Base-by-base conservation (phyloP, 768 basidiomycete species). In the Suillus clintonianus region DNA sequence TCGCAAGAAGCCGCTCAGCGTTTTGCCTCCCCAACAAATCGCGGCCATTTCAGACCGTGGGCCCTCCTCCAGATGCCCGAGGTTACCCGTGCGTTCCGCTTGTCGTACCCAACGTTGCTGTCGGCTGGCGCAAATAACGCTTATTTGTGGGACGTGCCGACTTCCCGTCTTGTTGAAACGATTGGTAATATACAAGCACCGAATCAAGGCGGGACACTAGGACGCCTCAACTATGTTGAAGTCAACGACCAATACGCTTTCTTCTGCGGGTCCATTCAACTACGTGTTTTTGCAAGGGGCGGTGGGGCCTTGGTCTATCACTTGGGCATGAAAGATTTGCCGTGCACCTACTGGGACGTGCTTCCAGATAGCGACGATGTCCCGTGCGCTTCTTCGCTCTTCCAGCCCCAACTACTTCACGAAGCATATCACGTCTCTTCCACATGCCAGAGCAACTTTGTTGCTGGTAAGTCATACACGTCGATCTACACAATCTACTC, bases 91-190 rank as follows among this genome's bases (percentile, higher is more conserved):
- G 90, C 90, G 0, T 92, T 84, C 73, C 84, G 89, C 17, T 85
- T 91, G 63, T 86, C 86, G 9, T 89, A 88, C 70, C 91, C 91
- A 2, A 84, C 81, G 13, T 76, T 94, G 8, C 74, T 90, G 3
- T 83, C 85, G 3, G 82, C 83, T 0, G 78, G 81, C 2, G 34
- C 65, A 17, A 70, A 75, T 19, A 73, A 72, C 41, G 86, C 86
- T 0, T 90, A 82, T 65, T 62, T 92, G 3, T 92, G 85, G 82
- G 85, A 94, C 67, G 77, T 92, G 27, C 80, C 80, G 3, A 81
- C 83, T 0, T 85, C 82, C 0, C 65, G 73, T 24, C 66, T 86
- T 15, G 70, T 84, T 1, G 83, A 88, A 70, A 80, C 79, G 7
- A 79, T 90, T 39, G 64, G 76, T 4, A 73, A 78, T 36, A 78